Evolutionary conservation across 805 yeast genomes (phyloP).

Genomic region (Naumovozyma baii): DNA sequence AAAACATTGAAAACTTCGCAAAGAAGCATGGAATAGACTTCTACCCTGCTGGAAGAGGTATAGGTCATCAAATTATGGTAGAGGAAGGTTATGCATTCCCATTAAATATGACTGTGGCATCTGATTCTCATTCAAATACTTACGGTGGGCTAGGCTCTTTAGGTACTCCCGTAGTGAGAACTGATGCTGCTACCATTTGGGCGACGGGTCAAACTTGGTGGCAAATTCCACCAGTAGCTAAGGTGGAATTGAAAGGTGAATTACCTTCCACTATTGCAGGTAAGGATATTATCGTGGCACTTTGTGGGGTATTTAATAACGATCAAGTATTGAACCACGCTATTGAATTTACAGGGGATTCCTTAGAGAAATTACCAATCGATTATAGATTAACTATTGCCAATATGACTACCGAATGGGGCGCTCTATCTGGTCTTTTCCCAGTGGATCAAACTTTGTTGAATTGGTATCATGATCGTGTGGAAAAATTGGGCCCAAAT

Average conservation of each 20-base stretch:
- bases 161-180: slow-evolving; percentile 96
- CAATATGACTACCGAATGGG: slow-evolving; percentile 98
- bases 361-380: slow-evolving; percentile 55
- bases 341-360: slow-evolving; percentile 84
- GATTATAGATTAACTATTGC: slow-evolving; percentile 90
- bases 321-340: slow-evolving; percentile 93
- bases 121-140: slow-evolving; percentile 95
- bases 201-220: slow-evolving; percentile 99
- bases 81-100: slow-evolving; percentile 99
- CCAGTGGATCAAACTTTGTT: slow-evolving; percentile 82
- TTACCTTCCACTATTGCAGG: slow-evolving; percentile 87
- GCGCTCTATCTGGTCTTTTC: slow-evolving; percentile 92
- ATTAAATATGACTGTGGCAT: slow-evolving; percentile 83
- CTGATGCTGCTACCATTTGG: slow-evolving; percentile 99
- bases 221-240: slow-evolving; percentile 99
- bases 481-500: slow-evolving; percentile 42
- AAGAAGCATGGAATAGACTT: slow-evolving; percentile 86
- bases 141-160: slow-evolving; percentile 94
- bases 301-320: slow-evolving; percentile 86
- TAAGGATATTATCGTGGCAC: slow-evolving; percentile 91
- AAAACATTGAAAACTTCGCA: slow-evolving; percentile 84
- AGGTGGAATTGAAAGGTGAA: slow-evolving; percentile 73
- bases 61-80: slow-evolving; percentile 98
- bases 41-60: slow-evolving; percentile 98
- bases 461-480: slow-evolving; percentile 65